Evolutionary conservation across 306 rosid species (phyloP), one percentile per base, ranked within the genome.

Genomic region (Malus asiatica): DNA sequence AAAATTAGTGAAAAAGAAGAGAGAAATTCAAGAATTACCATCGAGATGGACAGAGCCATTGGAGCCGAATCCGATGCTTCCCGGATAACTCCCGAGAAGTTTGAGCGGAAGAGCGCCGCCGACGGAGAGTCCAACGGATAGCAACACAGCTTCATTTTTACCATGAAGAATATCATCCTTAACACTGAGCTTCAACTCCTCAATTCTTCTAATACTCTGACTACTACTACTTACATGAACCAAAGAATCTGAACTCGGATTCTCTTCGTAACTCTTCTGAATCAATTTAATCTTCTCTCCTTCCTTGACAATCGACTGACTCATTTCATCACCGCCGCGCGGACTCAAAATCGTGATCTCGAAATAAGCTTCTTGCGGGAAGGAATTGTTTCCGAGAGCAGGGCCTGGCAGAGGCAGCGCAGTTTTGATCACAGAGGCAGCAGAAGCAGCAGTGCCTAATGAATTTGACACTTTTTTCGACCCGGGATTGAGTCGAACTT

Each of bases 291-390:
- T 76, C 81, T 86, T 96, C 72, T 96, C 97, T 15, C 99, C 87
- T 58, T 96, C 99, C 46, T 79, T 72, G 18, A 40, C 76, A 55
- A 57, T 66, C 2, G 83, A 81, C 72, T 87, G 92, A 23, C 32
- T 55, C 10, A 12, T 68, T 4, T 88, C 90, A 2, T 88, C 91
- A 74, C 82, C 83, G 0, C 79, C 76, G 25, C 76, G 75, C 32
- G 78, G 81, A 74, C 79, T 32, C 86, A 90, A 69, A 42, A 96
- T 79, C 3, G 90, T 96, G 60, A 96, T 86, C 77, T 96, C 99
- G 75, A 96, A 96, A 78, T 92, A 96, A 5, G 99, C 92, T 53
- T 92, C 97, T 87, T 90, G 99, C 1, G 99, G 98, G 80, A 96
- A 96, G 4, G 91, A 87, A 42, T 76, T 68, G 83, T 81, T 89